Evolutionary conservation across 2,329 filamentous ascomycete species (phyloP), one percentile per base, ranked within the genome.

Genomic region (Sporothrix variecibatus): DNA sequence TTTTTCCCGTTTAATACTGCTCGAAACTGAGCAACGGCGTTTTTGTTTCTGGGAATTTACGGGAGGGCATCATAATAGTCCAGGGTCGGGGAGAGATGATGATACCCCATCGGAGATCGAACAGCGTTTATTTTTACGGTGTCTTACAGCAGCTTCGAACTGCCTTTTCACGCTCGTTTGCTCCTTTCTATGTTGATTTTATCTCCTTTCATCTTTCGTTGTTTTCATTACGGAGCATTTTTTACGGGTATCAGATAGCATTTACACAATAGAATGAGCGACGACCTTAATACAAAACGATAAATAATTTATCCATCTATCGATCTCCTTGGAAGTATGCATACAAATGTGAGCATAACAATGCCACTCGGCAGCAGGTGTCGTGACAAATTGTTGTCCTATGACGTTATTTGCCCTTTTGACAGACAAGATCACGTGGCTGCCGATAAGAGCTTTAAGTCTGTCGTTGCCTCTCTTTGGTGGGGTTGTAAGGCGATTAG

Each of bases 371-470:
- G 34, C 34, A 34, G 34, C 4, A 5, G 2, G 34, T 56, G 23
- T 15, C 23, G 26, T 56, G 51, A 56, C 3, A 15, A 28, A 23
- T 15, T 56, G 51, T 28, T 56, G 40, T 5, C 15, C 20, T 70
- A 56, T 70, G 67, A 70, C 67, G 67, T 70, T 68, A 68, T 51
- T 64, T 64, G 12, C 5, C 34, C 34, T 7, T n/a, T 2, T 23
- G 6, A 17, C 23, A 31, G 15, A 34, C 23, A 6, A 20, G n/a
- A 31, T 71, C 68, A 71, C 68, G 68, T 71, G 68, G 34, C 3
- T 7, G n/a, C 15, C 34, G 68, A 71, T 58, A 71, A 58, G 51
- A 71, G 68, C 68, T 46, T 20, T 11, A 15, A 17, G 49, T 40
- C 60, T 64, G 38, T 12, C 62, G 38, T 6, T 31, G 40, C 26